Evolutionary conservation across 2,329 filamentous ascomycete genomes (phyloP).

Genomic region (Colletotrichum shisoi): DNA sequence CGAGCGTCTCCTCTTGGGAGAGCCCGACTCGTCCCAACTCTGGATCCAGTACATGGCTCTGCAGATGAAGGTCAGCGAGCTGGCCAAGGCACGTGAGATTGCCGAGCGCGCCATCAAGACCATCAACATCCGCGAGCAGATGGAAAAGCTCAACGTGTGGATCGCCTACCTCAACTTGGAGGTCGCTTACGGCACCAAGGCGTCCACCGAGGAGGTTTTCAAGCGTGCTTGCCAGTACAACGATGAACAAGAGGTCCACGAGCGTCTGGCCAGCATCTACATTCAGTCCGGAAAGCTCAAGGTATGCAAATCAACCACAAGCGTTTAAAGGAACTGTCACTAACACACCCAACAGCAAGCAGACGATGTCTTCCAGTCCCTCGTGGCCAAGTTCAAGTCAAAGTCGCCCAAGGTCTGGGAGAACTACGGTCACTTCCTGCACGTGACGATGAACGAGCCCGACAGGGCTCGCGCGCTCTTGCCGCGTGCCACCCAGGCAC

Average conservation of each 20-base stretch:
- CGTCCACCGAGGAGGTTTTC: slow-evolving; percentile 84
- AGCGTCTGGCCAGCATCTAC: slow-evolving; percentile 91
- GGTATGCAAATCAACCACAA: slow-evolving; percentile 61
- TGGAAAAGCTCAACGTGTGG: slow-evolving; percentile 95
- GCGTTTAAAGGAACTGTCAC: not conserved
- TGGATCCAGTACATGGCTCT: slow-evolving; percentile 99
- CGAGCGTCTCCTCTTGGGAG: slow-evolving; percentile 88
- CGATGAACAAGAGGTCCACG: slow-evolving; percentile 86
- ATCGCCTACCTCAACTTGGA: slow-evolving; percentile 93
- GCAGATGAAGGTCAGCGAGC: slow-evolving; percentile 89
- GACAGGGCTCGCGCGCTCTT: slow-evolving; percentile 81
- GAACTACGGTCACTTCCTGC: slow-evolving; percentile 94
- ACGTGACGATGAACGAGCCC: slow-evolving; percentile 73
- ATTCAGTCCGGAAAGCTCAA: slow-evolving; percentile 87
- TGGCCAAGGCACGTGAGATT: slow-evolving; percentile 85
- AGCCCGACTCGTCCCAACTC: slow-evolving; percentile 89
- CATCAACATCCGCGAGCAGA: slow-evolving; percentile 89
- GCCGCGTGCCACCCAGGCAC: slow-evolving; percentile 82
- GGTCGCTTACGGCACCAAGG: slow-evolving; percentile 85
- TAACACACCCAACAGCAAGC: slow-evolving; percentile 70
- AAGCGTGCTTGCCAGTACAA: slow-evolving; percentile 94
- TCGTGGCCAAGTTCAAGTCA: slow-evolving; percentile 88
- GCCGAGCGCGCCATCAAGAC: slow-evolving; percentile 89
- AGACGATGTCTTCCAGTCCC: slow-evolving; percentile 83
- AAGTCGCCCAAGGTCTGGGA: slow-evolving; percentile 83